Conservation (phyloP, 2,329 filamentous ascomycete species). For the Colletotrichum kahawae region DNA sequence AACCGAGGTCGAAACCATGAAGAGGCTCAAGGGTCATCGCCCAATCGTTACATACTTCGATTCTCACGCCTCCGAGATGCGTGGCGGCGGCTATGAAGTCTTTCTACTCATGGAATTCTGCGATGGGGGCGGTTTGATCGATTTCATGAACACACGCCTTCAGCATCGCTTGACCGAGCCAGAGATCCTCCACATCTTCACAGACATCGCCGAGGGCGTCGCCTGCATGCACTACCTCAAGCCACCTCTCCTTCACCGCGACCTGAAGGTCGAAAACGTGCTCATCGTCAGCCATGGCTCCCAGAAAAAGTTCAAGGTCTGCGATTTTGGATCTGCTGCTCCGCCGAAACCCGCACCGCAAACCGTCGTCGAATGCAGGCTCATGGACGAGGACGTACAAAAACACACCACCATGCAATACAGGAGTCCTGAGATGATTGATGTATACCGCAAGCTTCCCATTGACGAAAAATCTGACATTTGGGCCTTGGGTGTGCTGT, state of each 20-base stretch:
- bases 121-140: slow-evolving; percentile 91
- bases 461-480: slow-evolving; percentile 99
- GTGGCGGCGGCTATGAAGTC: slow-evolving; percentile 94
- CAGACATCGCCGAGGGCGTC: slow-evolving; percentile 93
- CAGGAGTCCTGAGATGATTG: slow-evolving; percentile 97
- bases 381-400: slow-evolving; percentile 97
- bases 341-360: slow-evolving; percentile 83
- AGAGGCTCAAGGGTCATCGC: slow-evolving; percentile 94
- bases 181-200: slow-evolving; percentile 96
- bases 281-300: slow-evolving; percentile 76
- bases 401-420: slow-evolving; percentile 98
- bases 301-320: slow-evolving; percentile 88
- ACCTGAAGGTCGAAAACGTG: slow-evolving; percentile 98
- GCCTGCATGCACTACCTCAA: slow-evolving; percentile 99
- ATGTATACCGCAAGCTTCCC: slow-evolving; percentile 94
- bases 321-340: slow-evolving; percentile 95
- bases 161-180: slow-evolving; percentile 97
- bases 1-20: slow-evolving; percentile 99
- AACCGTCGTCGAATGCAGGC: slow-evolving; percentile 84
- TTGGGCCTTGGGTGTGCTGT: slow-evolving; percentile 91
- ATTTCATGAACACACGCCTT: slow-evolving; percentile 98
- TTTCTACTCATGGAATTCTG: slow-evolving; percentile 99
- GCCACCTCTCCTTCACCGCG: slow-evolving; percentile 88
- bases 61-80: slow-evolving; percentile 93
- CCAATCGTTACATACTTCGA: slow-evolving; percentile 98